Conservation (phyloP, 768 basidiomycete genomes). For the Boletus fagicola region DNA sequence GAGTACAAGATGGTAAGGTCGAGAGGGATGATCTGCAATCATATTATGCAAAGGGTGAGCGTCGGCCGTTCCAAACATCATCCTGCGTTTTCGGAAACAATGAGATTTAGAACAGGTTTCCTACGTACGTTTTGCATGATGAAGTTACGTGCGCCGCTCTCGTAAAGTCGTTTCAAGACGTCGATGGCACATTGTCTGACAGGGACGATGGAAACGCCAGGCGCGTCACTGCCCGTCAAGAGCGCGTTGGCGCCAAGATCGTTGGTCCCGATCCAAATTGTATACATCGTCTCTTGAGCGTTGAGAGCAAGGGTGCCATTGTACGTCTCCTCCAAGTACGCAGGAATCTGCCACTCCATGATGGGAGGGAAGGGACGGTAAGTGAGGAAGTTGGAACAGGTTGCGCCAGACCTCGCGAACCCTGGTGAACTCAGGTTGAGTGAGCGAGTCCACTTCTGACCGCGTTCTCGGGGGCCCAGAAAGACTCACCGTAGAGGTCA, state of each 20-base stretch:
- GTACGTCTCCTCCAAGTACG: constrained; percentile 43
- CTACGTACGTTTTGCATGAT: constrained; percentile 62
- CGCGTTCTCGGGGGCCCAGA: neutral
- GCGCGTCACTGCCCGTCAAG: constrained; percentile 46
- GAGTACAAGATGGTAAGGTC: constrained; percentile 49
- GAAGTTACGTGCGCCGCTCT: constrained; percentile 62
- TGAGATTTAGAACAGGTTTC: neutral
- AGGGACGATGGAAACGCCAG: constrained; percentile 54
- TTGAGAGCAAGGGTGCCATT: constrained; percentile 39
- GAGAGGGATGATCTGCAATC: constrained; percentile 54
- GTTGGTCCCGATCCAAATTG: constrained; percentile 68
- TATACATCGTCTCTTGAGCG: constrained; percentile 53
- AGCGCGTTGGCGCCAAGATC: constrained; percentile 58
- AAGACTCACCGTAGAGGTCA: constrained; percentile 42
- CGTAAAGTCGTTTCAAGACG: constrained; percentile 56
- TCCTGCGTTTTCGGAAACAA: neutral
- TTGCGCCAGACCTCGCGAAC: constrained; percentile 61
- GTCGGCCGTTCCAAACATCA: neutral
- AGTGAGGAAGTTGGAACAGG: constrained; percentile 64
- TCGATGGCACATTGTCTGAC: constrained; percentile 57
- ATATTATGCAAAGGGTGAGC: neutral
- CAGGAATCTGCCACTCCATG: constrained; percentile 47
- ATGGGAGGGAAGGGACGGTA: constrained; percentile 56
- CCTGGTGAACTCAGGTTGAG: constrained; percentile 2
- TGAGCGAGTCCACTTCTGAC: no score